Base-by-base conservation (phyloP, 306 rosid species). In the Cercis canadensis region DNA sequence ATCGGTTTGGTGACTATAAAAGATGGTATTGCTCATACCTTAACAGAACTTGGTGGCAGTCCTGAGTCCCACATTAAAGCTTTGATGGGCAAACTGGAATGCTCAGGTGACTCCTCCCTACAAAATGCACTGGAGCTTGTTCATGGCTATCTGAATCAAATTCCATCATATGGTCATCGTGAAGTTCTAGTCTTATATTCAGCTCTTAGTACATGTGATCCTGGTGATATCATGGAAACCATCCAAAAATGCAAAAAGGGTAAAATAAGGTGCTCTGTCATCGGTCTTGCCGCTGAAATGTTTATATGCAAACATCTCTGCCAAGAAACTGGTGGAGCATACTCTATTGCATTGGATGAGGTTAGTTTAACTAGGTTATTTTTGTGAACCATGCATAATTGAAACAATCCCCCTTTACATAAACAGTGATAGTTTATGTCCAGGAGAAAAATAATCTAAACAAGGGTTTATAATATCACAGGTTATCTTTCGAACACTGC, bases 21-120 rank as follows among this genome's bases (percentile, higher is more conserved):
- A 81, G 98, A 94, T 47, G 98, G 97, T 55, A 69, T 90, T 78
- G 88, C 97, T 64, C 78, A 84, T 45, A 78, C 89, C 80, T 74
- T 94, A 70, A 89, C 97, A 8, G 97, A 94, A 75, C 96, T 90
- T 32, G 98, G 97, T 67, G 98, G 98, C 70, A 89, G 97, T 77
- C 98, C 98, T 1, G 97, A 94, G 75, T 87, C 92, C 67, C 98
- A 94, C 76, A 87, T 94, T 45, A 83, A 81, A 78, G 86, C 96
- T 49, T 86, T 94, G 82, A 87, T 84, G 95, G 94, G 96, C 60
- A 94, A 94, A 78, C 80, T 94, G 69, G 98, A 90, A 78, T 89
- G 97, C 88, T 94, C 94, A 3, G 98, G 97, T 56, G 96, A 94
- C 6, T 84, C 98, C 17, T 94, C 98, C 75, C 82, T 94, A 41